Evolutionary conservation across 768 basidiomycete genomes (phyloP).

Genomic region (Lentinula edodes): DNA sequence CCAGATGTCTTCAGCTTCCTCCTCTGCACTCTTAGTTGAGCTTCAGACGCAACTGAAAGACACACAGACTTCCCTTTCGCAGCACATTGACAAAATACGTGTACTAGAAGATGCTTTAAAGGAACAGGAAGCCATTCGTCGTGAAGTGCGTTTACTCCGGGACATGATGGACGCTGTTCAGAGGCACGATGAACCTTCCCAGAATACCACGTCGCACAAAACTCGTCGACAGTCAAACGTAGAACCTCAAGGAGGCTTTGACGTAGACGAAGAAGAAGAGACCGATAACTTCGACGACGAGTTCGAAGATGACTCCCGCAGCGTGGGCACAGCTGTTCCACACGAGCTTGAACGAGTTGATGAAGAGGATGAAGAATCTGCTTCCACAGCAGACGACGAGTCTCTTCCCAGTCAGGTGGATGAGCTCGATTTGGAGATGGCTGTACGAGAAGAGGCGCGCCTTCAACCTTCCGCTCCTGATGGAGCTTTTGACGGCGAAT

Average conservation of each 20-base stretch:
- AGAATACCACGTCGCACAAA: neutral
- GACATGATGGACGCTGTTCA: conserved; percentile 62
- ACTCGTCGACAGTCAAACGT: neutral
- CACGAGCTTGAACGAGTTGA: conserved; percentile 69
- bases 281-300: conserved; percentile 31
- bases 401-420: neutral
- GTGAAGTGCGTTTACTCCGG: conserved; percentile 68
- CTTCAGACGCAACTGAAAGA: conserved; percentile 82
- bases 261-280: conserved; percentile 24
- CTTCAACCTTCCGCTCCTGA: neutral
- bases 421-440: neutral
- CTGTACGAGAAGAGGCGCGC: neutral
- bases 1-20: conserved; percentile 14
- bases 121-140: conserved; percentile 81
- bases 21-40: conserved; percentile 33
- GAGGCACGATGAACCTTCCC: conserved; percentile 34
- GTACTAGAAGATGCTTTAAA: conserved; percentile 75
- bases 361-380: conserved; percentile 67
- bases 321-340: conserved; percentile 65
- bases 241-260: conserved; percentile 24
- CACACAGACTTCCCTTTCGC: conserved; percentile 72
- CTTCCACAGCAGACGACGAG: conserved; percentile 14
- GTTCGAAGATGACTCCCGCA: conserved; percentile 63
- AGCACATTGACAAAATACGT: conserved; percentile 77
- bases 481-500: neutral